Percentiles rank a stretch among this genome's conserved stretches.
Conservation (phyloP, 2,329 filamentous ascomycete genomes). For the Beauveria pseudobassiana region DNA sequence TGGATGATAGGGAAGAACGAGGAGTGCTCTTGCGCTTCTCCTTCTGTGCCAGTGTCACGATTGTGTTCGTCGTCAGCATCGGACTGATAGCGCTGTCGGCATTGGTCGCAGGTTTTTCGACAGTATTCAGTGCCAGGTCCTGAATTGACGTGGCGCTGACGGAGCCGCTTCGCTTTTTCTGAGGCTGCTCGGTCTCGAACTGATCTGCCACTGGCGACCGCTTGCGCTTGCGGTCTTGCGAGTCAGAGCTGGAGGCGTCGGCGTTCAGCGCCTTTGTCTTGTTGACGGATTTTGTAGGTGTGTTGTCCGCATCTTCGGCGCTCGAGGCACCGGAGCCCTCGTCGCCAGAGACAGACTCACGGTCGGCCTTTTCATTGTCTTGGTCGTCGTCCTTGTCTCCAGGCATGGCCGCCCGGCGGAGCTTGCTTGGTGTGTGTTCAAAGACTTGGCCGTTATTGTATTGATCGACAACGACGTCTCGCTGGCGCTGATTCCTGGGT, state of each 20-base stretch:
- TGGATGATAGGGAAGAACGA: constrained; percentile 27
- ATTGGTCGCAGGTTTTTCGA: constrained; percentile 28
- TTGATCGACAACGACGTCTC: constrained; percentile 52
- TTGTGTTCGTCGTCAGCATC: constrained; percentile 40
- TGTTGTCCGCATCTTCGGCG: constrained; percentile 29
- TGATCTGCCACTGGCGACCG: constrained; percentile 38
- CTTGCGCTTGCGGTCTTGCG: constrained; percentile 41
- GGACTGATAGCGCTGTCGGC: constrained; percentile 32
- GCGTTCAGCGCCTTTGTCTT: constrained; percentile 18
- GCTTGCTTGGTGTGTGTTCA: constrained; percentile 69
- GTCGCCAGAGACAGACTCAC: constrained; percentile 32
- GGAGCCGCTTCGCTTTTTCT: constrained; percentile 48
- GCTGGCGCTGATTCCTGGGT: constrained; percentile 59
- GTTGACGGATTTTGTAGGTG: constrained; percentile 27
- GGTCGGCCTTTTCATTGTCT: constrained; percentile 20
- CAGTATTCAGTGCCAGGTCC: constrained; percentile 25
- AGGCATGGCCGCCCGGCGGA: constrained; percentile 44
- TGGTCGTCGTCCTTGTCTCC: constrained; percentile 29
- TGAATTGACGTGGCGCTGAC: constrained; percentile 30
- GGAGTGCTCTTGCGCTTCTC: constrained; percentile 24
- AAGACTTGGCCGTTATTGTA: constrained; percentile 47
- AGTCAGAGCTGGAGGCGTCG: constrained; percentile 16
- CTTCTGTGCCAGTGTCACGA: constrained; percentile 22
- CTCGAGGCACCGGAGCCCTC: constrained; percentile 32
- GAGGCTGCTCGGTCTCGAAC: constrained; percentile 39